phyloP scores from a whole-genome alignment of 1,284 basidiomycete species.

The Papiliotrema terrestris region DNA sequence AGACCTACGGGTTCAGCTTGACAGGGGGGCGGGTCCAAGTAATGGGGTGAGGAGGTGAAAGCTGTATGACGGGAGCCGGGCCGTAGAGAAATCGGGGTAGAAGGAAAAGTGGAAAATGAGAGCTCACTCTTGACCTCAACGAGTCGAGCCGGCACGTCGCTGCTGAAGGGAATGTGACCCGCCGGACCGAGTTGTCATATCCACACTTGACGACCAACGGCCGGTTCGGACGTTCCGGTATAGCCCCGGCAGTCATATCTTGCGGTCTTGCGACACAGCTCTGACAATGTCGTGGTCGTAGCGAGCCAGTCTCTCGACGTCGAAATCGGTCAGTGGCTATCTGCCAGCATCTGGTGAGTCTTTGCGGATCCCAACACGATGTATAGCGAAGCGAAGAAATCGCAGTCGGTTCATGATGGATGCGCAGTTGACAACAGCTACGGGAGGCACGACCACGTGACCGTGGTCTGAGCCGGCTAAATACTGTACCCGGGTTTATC shows the following conservation, averaged over 20 bases:
- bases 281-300: no score
- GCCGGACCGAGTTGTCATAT: slow-evolving; percentile 67
- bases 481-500: no score
- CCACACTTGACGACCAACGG: slow-evolving; percentile 72
- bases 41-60: no score
- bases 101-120: background rate
- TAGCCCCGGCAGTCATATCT: slow-evolving; percentile 2
- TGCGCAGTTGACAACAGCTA: background rate
- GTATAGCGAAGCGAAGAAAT: background rate
- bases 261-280: no score
- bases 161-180: slow-evolving; percentile 71
- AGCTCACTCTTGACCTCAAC: slow-evolving; percentile 64
- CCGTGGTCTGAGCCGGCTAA: no score
- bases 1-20: slow-evolving; percentile 56
- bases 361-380: background rate
- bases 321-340: no score
- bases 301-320: no score
- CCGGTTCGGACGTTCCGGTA: slow-evolving; percentile 55
- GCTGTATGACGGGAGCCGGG: no score
- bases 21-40: background rate
- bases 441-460: no score
- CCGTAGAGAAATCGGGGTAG: no score
- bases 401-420: background rate
- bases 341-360: no score
- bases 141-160: slow-evolving; percentile 69